Base-by-base conservation (phyloP, 257 asterid genomes). In the Solanum tarijense region DNA sequence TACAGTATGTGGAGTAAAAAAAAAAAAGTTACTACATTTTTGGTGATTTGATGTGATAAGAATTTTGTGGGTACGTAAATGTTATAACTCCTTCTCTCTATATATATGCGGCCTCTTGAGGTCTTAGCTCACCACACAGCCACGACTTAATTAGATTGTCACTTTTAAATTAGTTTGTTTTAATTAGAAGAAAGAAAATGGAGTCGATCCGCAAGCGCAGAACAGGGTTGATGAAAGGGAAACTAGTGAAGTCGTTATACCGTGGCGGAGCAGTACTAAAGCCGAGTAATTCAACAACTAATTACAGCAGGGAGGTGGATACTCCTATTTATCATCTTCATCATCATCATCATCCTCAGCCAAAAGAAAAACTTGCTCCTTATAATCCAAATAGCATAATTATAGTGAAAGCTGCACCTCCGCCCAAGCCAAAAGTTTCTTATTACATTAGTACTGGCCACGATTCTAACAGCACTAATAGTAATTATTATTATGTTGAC, bases 191-290 rank as follows among this genome's bases (percentile, higher is more conserved):
- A 71, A 38, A 23, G 65, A 71, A 55, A 36, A 94, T 93, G 96
- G 95, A 92, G 46, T 72, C 94, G 34, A 90, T 29, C 79, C 88
- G 95, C 39, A 89, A 90, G 88, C 91, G 93, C 60, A 91, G 90
- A 82, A 18, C 69, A 78, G 92, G 90, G 68, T 92, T 91, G 84
- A 73, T 89, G 71, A 93, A 91, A 87, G 89, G 93, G 3, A 95
- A 92, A 91, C 90, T 92, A 27, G 87, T 92, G 36, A 90, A 83
- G 92, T 88, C 96, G 9, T 72, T 95, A 78, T 86, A 90, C 65
- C 91, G 90, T 8, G 91, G 38, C 91, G 12, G 13, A 71, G 25
- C 90, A 88, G 87, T 43, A 27, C 29, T 27, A 86, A 88, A 87
- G 88, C 86, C 91, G 2, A 72, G 60, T 27, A 21, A 41, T 27